Conservation (phyloP, 2,329 filamentous ascomycete genomes). For the Neofusicoccum sp. region DNA sequence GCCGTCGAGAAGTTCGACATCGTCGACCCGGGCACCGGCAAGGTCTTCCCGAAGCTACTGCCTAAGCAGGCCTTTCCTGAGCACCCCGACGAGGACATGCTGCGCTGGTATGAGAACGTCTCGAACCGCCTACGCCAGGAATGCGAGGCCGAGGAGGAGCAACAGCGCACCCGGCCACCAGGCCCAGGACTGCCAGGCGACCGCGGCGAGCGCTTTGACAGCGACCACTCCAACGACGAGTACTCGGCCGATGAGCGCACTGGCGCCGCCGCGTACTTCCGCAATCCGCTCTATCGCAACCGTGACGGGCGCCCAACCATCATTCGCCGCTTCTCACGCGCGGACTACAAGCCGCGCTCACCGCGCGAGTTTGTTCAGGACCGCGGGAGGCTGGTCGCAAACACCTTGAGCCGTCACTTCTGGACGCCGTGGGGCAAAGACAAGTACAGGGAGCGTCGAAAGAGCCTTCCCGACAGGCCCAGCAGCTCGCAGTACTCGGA, state of each 20-base stretch:
- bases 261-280: slow-evolving; percentile 49
- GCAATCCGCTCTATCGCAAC: slow-evolving; percentile 50
- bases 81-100: slow-evolving; percentile 73
- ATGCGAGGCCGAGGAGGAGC: slow-evolving; percentile 45
- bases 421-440: slow-evolving; percentile 29
- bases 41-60: slow-evolving; percentile 57
- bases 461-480: slow-evolving; percentile 27
- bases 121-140: slow-evolving; percentile 68
- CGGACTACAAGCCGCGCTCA: slow-evolving; percentile 24
- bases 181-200: slow-evolving; percentile 25
- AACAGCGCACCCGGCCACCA: slow-evolving; percentile 22
- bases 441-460: slow-evolving; percentile 25
- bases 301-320: slow-evolving; percentile 44
- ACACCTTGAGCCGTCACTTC: slow-evolving; percentile 33
- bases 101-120: slow-evolving; percentile 80
- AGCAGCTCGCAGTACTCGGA: slow-evolving; percentile 17
- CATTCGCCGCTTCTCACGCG: slow-evolving; percentile 39
- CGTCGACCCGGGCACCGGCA: slow-evolving; percentile 65
- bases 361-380: slow-evolving; percentile 30
- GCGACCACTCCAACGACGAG: slow-evolving; percentile 36
- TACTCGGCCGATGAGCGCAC: slow-evolving; percentile 41
- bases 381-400: slow-evolving; percentile 27
- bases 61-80: slow-evolving; percentile 70
- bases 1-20: slow-evolving; percentile 77
- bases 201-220: slow-evolving; percentile 27